Conservation (phyloP, 2,329 filamentous ascomycete species). For the Bimuria novae-zelandiae region DNA sequence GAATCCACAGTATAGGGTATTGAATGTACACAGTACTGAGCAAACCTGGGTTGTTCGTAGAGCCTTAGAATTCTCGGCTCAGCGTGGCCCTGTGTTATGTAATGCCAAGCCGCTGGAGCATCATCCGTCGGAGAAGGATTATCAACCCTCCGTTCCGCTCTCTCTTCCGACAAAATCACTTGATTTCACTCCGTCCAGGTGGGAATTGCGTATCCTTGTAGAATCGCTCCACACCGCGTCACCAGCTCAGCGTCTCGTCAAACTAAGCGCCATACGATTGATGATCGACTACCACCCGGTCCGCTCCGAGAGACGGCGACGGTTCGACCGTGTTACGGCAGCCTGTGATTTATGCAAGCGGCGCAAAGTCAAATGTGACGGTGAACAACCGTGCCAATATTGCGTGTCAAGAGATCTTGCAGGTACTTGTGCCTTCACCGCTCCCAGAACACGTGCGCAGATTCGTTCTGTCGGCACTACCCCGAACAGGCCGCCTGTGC, state of each 20-base stretch:
- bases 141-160: too few species aligned
- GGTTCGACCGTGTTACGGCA: slow-evolving; percentile 32
- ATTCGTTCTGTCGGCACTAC: slow-evolving; percentile 39
- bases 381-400: slow-evolving; percentile 56
- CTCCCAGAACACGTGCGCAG: slow-evolving; percentile 41
- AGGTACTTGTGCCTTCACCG: slow-evolving; percentile 49
- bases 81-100: background rate
- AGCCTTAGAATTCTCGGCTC: too few species aligned
- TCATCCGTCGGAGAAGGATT: too few species aligned
- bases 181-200: too few species aligned
- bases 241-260: background rate
- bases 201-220: too few species aligned
- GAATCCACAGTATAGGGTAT: too few species aligned
- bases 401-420: slow-evolving; percentile 50
- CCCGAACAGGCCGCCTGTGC: slow-evolving; percentile 19
- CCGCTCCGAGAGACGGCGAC: slow-evolving; percentile 27
- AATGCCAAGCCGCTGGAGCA: too few species aligned
- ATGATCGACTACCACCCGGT: background rate
- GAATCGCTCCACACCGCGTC: background rate
- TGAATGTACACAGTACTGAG: too few species aligned
- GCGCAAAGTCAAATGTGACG: slow-evolving; percentile 56
- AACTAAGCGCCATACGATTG: background rate
- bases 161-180: too few species aligned
- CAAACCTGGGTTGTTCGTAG: too few species aligned
- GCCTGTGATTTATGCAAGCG: slow-evolving; percentile 39